Evolutionary conservation across 1,284 basidiomycete species (phyloP), one percentile per base, ranked within the genome.

Genomic region (Cutaneotrichosporon sp.): DNA sequence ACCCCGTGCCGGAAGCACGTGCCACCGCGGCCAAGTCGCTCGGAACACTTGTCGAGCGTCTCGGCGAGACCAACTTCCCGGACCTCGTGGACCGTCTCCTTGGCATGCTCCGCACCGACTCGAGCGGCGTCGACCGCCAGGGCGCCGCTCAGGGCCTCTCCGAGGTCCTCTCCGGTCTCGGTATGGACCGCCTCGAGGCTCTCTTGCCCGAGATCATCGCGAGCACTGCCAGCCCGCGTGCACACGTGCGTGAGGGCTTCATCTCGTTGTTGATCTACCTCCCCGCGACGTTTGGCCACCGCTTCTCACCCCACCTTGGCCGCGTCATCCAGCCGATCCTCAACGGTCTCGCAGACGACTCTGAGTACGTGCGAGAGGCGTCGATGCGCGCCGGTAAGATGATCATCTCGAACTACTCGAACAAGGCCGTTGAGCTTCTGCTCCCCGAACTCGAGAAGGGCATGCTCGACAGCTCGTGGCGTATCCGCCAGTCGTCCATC

Each of bases 301-400:
- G 96, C 57, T 99, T 99, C 86, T 89, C 94, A 66, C 96, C 95
- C 5, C 95, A 99, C 80, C 84, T 99, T 18, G 90, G 92, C 8
- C 91, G 94, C 77, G 97, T 99, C 75, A 92, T 99, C 59, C 84
- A 90, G 10, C 97, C 96, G 0, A 97, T 99, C 72, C 85, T 99
- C 56, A 88, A 87, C 64, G 97, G 97, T 73, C 83, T 99, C 49
- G 91, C 96, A 0, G 97, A 99, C 78, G 85, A 89, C 5, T 94
- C 96, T 71, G 97, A 99, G 82, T 93, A 90, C 73, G 92, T 95
- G 7, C 86, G 94, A 53, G 93, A 97, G 69, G 95, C 96, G 16
- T 95, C 96, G 5, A 97, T 99, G 95, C 88, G 92, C 46, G 96
- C 97, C n/a, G 96, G 96, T 67, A 87, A 96, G 70, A 99, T 99